phyloP scores from a whole-genome alignment of 2,329 filamentous ascomycete species.

The Clarireedia sp. region DNA sequence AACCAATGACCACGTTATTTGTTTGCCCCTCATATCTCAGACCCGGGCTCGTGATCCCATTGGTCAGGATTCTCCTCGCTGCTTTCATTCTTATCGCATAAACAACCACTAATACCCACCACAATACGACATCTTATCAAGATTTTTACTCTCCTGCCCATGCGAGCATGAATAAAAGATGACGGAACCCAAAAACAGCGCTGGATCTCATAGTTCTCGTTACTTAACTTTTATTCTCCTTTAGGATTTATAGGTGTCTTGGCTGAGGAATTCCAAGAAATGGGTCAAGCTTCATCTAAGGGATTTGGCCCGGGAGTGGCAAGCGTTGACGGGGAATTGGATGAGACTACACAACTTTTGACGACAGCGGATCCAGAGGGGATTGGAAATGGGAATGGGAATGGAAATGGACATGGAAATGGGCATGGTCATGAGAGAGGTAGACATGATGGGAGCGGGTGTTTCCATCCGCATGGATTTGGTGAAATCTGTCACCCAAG shows the following conservation, averaged over 20 bases:
- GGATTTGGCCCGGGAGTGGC: neutral
- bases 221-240: neutral
- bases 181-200: constrained; percentile 1
- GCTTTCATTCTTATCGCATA: neutral
- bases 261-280: neutral
- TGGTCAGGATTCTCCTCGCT: neutral
- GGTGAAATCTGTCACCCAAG: constrained; percentile 19
- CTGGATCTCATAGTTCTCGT: neutral
- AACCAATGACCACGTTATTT: no score
- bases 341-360: neutral
- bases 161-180: neutral
- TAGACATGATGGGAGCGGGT: constrained; percentile 16
- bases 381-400: neutral
- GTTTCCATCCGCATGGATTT: constrained; percentile 22
- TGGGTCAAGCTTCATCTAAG: constrained; percentile 5
- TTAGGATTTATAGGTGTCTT: neutral
- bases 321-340: neutral
- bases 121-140: neutral
- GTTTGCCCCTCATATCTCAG: no score
- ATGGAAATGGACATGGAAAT: neutral
- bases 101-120: neutral
- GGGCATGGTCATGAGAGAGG: neutral
- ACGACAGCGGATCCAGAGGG: neutral
- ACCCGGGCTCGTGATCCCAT: neutral
- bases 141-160: neutral